Percentiles rank a stretch among this genome's conserved stretches.
These are phyloP conservation scores for Coemansia sp. DNA, from an alignment of 192 early-diverging fungal species.

Conservation along the genomic window DNA sequence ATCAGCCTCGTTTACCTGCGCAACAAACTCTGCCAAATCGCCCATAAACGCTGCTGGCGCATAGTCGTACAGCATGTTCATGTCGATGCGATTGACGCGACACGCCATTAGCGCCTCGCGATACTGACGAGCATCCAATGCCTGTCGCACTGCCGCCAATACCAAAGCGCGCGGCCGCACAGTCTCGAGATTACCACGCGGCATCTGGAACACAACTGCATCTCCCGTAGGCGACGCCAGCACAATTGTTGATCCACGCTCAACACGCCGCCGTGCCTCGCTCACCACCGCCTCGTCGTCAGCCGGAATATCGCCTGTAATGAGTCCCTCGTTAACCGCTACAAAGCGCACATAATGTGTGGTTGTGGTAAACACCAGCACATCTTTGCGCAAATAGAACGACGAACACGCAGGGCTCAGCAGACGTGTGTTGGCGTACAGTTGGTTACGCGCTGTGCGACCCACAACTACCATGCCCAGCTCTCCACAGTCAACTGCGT, in stretches of 20 bases:
- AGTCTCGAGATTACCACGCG: slow-evolving; percentile 95
- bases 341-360: slow-evolving; percentile 78
- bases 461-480: slow-evolving; percentile 58
- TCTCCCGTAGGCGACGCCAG: slow-evolving; percentile 66
- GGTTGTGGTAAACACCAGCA: slow-evolving; percentile 82
- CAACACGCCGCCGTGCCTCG: slow-evolving; percentile 67
- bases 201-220: slow-evolving; percentile 73
- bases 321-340: slow-evolving; percentile 40
- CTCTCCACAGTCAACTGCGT: slow-evolving; percentile 8
- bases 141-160: slow-evolving; percentile 63
- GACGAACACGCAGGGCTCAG: slow-evolving; percentile 80
- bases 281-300: slow-evolving; percentile 12
- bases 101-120: slow-evolving; percentile 75
- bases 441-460: slow-evolving; percentile 72
- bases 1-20: slow-evolving; percentile 75
- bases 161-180: slow-evolving; percentile 88
- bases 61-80: slow-evolving; percentile 89
- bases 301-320: slow-evolving; percentile 4
- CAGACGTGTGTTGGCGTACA: slow-evolving; percentile 72
- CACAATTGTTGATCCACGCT: slow-evolving; percentile 88
- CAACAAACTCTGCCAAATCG: slow-evolving; percentile 69
- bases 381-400: slow-evolving; percentile 77
- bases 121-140: slow-evolving; percentile 66
- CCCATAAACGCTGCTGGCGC: slow-evolving; percentile 64
- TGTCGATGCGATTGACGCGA: slow-evolving; percentile 87